Evolutionary conservation across 305 asterid species (phyloP).

Genomic region (Lippia alba): DNA sequence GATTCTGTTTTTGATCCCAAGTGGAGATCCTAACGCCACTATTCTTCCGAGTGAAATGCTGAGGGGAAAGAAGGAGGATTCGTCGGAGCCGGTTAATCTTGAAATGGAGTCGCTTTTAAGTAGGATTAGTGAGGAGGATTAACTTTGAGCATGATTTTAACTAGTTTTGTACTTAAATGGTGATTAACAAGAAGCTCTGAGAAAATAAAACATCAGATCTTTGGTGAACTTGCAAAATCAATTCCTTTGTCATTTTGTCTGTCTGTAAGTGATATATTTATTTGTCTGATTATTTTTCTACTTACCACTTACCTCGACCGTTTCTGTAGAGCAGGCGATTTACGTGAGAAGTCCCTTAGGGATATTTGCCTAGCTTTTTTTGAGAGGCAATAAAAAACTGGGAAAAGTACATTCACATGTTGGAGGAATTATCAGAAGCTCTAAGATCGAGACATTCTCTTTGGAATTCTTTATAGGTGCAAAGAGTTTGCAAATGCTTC

Average conservation of each 20-base stretch:
- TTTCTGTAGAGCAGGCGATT: conserved; percentile 3
- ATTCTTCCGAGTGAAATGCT: conserved; percentile 64
- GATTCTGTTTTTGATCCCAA: conserved; percentile 61
- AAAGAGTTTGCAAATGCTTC: conserved; percentile 35
- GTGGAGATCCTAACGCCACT: conserved; percentile 52
- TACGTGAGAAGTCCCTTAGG: too few species aligned
- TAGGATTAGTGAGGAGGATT: conserved; percentile 20
- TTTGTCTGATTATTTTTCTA: conserved; percentile 33
- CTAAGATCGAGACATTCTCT: conserved; percentile 35
- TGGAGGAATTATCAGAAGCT: conserved; percentile 8
- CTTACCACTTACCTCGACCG: conserved; percentile 19
- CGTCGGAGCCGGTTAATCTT: conserved; percentile 23
- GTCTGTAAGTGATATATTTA: conserved; percentile 35
- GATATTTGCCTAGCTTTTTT: too few species aligned
- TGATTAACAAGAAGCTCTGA: conserved; percentile 31
- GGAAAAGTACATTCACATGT: not conserved
- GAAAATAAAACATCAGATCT: conserved; percentile 24
- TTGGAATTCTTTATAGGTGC: conserved; percentile 27
- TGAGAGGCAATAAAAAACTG: too few species aligned
- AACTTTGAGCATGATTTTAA: not conserved
- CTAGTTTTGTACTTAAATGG: not conserved
- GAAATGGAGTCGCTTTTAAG: conserved; percentile 58
- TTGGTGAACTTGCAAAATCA: conserved; percentile 34
- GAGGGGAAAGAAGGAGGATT: conserved; percentile 42
- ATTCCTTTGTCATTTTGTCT: conserved; percentile 37